Evolutionary conservation across 805 yeast species (phyloP).

Genomic region (Candida silvatica): DNA sequence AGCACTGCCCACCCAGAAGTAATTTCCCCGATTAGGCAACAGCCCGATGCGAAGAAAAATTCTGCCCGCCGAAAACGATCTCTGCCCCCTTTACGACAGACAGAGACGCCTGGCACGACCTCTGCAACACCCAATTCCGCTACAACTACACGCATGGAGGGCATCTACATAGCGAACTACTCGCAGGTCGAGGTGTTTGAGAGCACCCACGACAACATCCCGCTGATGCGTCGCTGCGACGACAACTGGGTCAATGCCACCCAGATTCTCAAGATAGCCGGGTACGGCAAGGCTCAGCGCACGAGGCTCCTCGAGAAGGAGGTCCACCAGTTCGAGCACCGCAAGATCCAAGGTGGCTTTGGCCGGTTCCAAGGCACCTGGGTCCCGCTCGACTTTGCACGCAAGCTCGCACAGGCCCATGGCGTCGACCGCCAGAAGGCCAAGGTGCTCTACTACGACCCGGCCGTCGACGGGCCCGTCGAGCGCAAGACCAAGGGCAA

Average conservation of each 20-base stretch:
- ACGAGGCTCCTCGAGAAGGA: constrained; percentile 71
- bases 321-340: constrained; percentile 56
- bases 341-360: constrained; percentile 79
- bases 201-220: constrained; percentile 59
- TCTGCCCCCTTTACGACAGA: too few relatives aligned
- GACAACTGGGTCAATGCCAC: constrained; percentile 95
- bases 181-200: constrained; percentile 49
- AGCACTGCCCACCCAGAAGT: too few relatives aligned
- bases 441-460: constrained; percentile 46
- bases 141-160: not conserved
- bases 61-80: too few relatives aligned
- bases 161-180: constrained; percentile 35
- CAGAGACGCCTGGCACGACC: too few relatives aligned
- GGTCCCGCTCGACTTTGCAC: constrained; percentile 67
- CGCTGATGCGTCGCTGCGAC: constrained; percentile 79
- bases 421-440: constrained; percentile 42
- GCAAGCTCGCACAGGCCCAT: constrained; percentile 42
- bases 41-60: not conserved
- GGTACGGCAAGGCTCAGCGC: constrained; percentile 71
- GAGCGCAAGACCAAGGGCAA: constrained; percentile 21
- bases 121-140: too few relatives aligned
- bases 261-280: constrained; percentile 70
- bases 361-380: constrained; percentile 84
- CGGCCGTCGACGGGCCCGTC: constrained; percentile 37
- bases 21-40: not conserved